Evolutionary conservation across 2,329 filamentous ascomycete species (phyloP).

Genomic region (Aureobasidium sp.): DNA sequence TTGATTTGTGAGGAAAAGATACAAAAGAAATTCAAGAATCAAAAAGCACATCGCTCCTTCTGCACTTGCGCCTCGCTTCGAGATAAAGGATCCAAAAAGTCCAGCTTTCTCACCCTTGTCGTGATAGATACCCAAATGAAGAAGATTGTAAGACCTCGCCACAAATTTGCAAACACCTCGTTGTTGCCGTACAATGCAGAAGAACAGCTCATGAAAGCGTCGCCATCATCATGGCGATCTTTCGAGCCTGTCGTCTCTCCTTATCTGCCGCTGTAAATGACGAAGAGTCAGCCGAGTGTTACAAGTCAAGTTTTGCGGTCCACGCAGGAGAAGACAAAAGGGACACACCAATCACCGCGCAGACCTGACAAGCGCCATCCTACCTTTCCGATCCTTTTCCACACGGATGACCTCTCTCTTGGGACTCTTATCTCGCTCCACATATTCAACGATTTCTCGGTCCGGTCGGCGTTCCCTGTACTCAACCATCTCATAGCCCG

Average conservation of each 20-base stretch:
- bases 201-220: slow-evolving; percentile 26
- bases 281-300: not conserved
- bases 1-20: not conserved
- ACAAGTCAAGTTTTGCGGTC: not conserved
- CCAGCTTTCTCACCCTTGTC: not conserved
- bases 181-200: not conserved
- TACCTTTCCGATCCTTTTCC: slow-evolving; percentile 92
- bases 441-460: slow-evolving; percentile 50
- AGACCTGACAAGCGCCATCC: slow-evolving; percentile 77
- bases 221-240: slow-evolving; percentile 36
- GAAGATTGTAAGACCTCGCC: not conserved
- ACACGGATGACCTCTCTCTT: slow-evolving; percentile 55
- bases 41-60: not conserved
- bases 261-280: slow-evolving; percentile 22
- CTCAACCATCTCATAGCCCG: slow-evolving; percentile 35
- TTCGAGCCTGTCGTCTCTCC: slow-evolving; percentile 31
- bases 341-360: slow-evolving; percentile 45
- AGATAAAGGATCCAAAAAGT: not conserved
- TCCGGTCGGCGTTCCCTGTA: slow-evolving; percentile 46
- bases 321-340: slow-evolving; percentile 5
- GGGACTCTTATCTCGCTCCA: slow-evolving; percentile 33
- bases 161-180: not conserved
- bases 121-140: not conserved
- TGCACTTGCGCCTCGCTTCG: not conserved
- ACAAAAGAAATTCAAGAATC: too few species aligned